phyloP scores from a whole-genome alignment of 306 rosid genomes.

The Glycine latifolia region DNA sequence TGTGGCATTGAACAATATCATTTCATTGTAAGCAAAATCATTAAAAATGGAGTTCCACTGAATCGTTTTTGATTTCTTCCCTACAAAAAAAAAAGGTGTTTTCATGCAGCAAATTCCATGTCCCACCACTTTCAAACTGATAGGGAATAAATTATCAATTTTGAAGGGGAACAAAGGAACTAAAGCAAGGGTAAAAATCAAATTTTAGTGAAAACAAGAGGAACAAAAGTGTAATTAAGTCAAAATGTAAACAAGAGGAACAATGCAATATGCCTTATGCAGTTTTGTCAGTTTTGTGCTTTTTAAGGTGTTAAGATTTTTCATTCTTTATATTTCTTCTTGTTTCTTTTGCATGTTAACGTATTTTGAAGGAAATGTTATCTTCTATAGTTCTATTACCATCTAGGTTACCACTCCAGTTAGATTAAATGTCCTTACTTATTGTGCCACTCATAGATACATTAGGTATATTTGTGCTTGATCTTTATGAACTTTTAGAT shows the following conservation, averaged over 20 bases:
- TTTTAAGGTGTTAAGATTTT: neutral
- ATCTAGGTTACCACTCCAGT: conserved; percentile 6
- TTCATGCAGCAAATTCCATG: neutral
- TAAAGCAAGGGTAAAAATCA: neutral
- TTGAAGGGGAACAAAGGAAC: neutral
- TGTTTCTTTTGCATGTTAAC: neutral
- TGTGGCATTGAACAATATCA: neutral
- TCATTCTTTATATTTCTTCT: neutral
- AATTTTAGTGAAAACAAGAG: neutral
- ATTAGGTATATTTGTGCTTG: neutral
- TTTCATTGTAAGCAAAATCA: conserved; percentile 1
- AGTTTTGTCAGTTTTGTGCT: neutral
- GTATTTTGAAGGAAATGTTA: neutral
- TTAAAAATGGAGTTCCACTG: neutral
- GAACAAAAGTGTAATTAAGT: neutral
- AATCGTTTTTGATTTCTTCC: neutral
- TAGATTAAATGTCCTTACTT: conserved; percentile 13
- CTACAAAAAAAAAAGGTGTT: neutral
- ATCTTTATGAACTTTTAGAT: neutral
- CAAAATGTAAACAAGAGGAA: conserved; percentile 1
- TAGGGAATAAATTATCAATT: neutral
- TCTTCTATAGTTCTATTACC: neutral
- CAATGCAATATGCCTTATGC: neutral
- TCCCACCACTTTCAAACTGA: neutral
- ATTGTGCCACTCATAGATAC: neutral